phyloP scores from a whole-genome alignment of 345 rosid genomes.

The Chamaenerion angustifolium region DNA sequence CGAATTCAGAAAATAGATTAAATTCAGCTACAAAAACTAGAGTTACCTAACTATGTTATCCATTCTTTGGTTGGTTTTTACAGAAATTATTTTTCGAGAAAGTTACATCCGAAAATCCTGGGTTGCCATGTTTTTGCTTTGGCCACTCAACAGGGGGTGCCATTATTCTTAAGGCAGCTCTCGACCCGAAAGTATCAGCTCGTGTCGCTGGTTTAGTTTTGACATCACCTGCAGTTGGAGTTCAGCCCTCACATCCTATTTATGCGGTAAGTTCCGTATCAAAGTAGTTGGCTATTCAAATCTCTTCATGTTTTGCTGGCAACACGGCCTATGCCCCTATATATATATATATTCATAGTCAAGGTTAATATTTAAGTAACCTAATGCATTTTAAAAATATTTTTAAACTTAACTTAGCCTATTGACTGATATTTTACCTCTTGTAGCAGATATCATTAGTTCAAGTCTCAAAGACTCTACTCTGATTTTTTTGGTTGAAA shows the following conservation, averaged over 20 bases:
- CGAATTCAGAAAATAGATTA: neutral
- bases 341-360: too few relatives aligned
- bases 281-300: too few relatives aligned
- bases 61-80: constrained; percentile 4
- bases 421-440: too few relatives aligned
- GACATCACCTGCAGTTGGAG: constrained; percentile 96
- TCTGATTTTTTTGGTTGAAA: too few relatives aligned
- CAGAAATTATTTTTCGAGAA: constrained; percentile 66
- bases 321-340: too few relatives aligned
- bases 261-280: constrained; percentile 28
- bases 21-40: neutral
- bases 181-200: constrained; percentile 48
- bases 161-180: constrained; percentile 63
- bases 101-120: constrained; percentile 50
- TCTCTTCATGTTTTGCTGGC: too few relatives aligned
- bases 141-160: constrained; percentile 97
- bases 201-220: constrained; percentile 52
- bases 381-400: too few relatives aligned
- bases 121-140: constrained; percentile 74
- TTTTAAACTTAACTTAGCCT: too few relatives aligned
- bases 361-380: too few relatives aligned
- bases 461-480: too few relatives aligned
- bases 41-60: neutral
- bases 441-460: too few relatives aligned
- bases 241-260: constrained; percentile 87